Evolutionary conservation across 805 yeast species (phyloP).

Genomic region (Nakazawaea populi): DNA sequence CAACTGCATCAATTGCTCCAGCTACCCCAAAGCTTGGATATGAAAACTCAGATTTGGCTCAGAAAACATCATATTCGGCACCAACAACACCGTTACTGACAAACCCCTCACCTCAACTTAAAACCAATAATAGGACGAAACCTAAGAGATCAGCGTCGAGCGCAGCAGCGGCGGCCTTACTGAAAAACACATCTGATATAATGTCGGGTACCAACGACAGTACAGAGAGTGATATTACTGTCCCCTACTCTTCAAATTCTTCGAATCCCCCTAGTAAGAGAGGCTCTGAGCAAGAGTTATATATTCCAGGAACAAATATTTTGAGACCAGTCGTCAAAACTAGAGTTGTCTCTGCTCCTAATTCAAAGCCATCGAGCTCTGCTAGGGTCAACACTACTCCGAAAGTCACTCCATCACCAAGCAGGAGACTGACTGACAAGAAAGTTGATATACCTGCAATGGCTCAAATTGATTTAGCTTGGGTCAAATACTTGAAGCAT

Average conservation of each 20-base stretch:
- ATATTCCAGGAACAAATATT: constrained; percentile 54
- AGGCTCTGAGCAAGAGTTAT: constrained; percentile 5
- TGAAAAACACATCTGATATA: constrained; percentile 7
- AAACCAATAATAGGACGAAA: background rate
- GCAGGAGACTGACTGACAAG: background rate
- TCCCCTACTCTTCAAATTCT: constrained; percentile 1
- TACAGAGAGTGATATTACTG: background rate
- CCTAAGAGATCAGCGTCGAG: constrained; percentile 5
- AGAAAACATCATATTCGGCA: background rate
- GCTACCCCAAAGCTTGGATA: constrained; percentile 2
- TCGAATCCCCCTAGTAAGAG: background rate
- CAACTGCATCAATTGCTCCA: background rate
- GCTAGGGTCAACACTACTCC: constrained; percentile 6
- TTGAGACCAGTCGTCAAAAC: constrained; percentile 44
- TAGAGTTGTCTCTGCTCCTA: constrained; percentile 14
- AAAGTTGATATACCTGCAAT: constrained; percentile 22
- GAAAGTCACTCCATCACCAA: constrained; percentile 14
- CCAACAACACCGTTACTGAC: constrained; percentile 1
- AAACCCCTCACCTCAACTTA: background rate
- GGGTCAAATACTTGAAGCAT: constrained; percentile 48
- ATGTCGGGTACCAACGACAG: constrained; percentile 1
- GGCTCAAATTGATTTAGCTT: constrained; percentile 50
- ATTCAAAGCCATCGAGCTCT: background rate
- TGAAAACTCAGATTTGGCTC: constrained; percentile 10
- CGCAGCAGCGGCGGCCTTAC: constrained; percentile 19